Evolutionary conservation across 768 basidiomycete species (phyloP).

Genomic region (Sporobolomyces pararoseus): DNA sequence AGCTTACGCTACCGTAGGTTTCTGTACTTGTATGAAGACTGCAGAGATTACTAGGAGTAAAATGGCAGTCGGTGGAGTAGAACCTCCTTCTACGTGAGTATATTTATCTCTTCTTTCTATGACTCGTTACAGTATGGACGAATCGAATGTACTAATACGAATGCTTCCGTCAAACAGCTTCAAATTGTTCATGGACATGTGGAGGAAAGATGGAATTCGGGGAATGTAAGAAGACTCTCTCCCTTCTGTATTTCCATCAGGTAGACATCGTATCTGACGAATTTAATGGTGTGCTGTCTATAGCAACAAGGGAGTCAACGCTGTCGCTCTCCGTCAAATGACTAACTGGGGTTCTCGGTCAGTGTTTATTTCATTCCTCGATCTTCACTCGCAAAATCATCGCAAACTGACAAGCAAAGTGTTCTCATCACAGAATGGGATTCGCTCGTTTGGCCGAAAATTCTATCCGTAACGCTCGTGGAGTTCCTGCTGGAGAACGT

Average conservation of each 20-base stretch:
- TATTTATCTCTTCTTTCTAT: not conserved
- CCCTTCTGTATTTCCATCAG: too few species aligned
- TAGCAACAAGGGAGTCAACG: slow-evolving; percentile 88
- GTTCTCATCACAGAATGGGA: too few species aligned
- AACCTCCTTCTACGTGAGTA: slow-evolving; percentile 58
- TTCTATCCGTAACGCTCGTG: slow-evolving; percentile 68
- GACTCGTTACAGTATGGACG: not conserved
- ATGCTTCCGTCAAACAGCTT: slow-evolving; percentile 59
- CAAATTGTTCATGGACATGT: slow-evolving; percentile 92
- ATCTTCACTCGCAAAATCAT: too few species aligned
- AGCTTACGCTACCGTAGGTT: slow-evolving; percentile 99
- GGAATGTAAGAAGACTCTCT: slow-evolving; percentile 98
- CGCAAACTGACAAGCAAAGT: slow-evolving; percentile 53
- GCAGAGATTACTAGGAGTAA: slow-evolving; percentile 95
- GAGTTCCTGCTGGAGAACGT: slow-evolving; percentile 71
- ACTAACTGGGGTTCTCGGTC: slow-evolving; percentile 54
- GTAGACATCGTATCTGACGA: too few species aligned
- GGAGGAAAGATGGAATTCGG: slow-evolving; percentile 81
- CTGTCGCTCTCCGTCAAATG: slow-evolving; percentile 53
- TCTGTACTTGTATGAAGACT: slow-evolving; percentile 99
- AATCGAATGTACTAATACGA: not conserved
- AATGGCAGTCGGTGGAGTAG: slow-evolving; percentile 73
- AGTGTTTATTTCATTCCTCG: not conserved
- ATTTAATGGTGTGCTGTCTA: too few species aligned
- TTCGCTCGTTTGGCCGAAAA: slow-evolving; percentile 88